Evolutionary conservation across 1,284 basidiomycete species (phyloP).

Genomic region (Ceratobasidium sp.): DNA sequence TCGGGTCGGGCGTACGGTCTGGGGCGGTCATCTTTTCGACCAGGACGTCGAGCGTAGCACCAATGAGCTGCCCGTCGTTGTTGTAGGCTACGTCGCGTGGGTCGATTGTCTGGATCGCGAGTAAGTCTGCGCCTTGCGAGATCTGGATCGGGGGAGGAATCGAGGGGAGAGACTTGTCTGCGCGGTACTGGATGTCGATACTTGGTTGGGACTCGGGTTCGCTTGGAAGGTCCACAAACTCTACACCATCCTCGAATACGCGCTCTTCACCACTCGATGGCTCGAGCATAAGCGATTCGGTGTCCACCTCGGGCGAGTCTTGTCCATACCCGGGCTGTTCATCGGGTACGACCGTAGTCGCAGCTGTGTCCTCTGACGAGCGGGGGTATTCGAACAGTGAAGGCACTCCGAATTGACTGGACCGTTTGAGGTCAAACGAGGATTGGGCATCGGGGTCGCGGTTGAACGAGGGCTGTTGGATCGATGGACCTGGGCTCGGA

Average conservation of each 20-base stretch:
- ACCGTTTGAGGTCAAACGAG: background rate
- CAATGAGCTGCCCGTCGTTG: conserved; percentile 86
- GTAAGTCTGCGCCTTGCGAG: conserved; percentile 42
- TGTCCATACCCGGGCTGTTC: background rate
- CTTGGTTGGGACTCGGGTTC: background rate
- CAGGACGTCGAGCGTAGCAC: conserved; percentile 86
- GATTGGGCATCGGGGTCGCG: background rate
- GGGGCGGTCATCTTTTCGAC: conserved; percentile 98
- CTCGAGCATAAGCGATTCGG: conserved; percentile 24
- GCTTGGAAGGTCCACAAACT: background rate
- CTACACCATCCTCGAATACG: conserved; percentile 2
- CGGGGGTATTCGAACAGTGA: background rate
- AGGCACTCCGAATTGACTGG: background rate
- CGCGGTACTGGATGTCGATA: background rate
- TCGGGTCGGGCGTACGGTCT: conserved; percentile 83
- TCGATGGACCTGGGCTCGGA: background rate
- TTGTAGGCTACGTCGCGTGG: conserved; percentile 89
- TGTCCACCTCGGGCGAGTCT: background rate
- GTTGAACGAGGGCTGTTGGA: background rate
- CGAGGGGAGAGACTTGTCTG: conserved; percentile 5
- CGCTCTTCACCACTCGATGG: conserved; percentile 2
- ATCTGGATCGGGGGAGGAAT: conserved; percentile 49
- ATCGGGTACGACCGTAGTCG: background rate
- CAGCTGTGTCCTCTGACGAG: background rate
- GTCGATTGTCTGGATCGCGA: conserved; percentile 46